Evolutionary conservation across 202 grass and related monocot genomes (phyloP).

Genomic region (Setaria italica): DNA sequence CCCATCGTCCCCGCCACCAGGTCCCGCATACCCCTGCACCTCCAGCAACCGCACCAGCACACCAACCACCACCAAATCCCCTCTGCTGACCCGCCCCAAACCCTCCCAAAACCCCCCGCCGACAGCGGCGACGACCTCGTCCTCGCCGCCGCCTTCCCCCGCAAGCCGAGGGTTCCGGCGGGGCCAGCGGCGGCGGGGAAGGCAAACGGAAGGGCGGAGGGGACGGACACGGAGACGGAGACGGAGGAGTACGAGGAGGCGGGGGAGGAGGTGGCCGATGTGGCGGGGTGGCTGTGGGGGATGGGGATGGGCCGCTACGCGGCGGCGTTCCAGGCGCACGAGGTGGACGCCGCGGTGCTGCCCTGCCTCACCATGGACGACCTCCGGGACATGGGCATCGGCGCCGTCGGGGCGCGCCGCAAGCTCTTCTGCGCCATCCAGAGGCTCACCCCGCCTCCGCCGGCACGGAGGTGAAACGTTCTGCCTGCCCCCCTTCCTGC

Average conservation of each 20-base stretch:
- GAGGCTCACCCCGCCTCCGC: constrained; percentile 42
- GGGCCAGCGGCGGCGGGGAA: background rate
- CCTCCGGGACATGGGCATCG: constrained; percentile 87
- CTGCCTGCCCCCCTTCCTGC: background rate
- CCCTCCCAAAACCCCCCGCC: constrained; percentile 11
- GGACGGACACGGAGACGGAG: background rate
- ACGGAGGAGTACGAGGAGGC: constrained; percentile 17
- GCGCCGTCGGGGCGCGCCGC: constrained; percentile 74
- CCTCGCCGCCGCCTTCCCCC: constrained; percentile 44
- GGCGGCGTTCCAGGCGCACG: constrained; percentile 72
- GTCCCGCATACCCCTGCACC: constrained; percentile 40
- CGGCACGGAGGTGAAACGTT: constrained; percentile 54
- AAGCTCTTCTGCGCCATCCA: constrained; percentile 82
- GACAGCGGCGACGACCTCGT: constrained; percentile 32
- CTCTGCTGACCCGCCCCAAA: constrained; percentile 5
- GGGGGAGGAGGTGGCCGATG: constrained; percentile 37
- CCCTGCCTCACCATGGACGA: constrained; percentile 84
- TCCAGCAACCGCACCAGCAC: background rate
- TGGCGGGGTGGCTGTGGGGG: constrained; percentile 63
- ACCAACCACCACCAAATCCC: background rate
- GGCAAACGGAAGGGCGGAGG: background rate
- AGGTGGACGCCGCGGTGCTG: constrained; percentile 71
- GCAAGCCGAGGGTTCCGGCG: constrained; percentile 19
- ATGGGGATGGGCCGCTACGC: constrained; percentile 69
- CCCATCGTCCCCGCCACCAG: constrained; percentile 28